These are phyloP conservation scores for Meyerozyma athensensis DNA, from an alignment of 1,139 yeast species.

Conservation along the genomic window DNA sequence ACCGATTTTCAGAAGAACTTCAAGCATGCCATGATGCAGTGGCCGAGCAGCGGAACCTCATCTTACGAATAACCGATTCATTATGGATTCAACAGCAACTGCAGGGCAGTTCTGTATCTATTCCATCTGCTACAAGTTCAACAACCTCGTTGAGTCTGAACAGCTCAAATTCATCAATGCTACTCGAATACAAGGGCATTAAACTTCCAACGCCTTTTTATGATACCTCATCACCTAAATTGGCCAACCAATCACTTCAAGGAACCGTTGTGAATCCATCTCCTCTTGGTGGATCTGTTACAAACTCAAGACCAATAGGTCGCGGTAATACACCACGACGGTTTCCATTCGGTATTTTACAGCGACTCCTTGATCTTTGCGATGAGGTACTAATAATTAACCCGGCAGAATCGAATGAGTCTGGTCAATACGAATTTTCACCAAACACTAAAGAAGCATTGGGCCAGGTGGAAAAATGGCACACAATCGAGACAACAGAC, in stretches of 20 bases:
- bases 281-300: background rate
- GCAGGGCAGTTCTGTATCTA: constrained; percentile 6
- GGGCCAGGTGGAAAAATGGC: constrained; percentile 49
- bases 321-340: constrained; percentile 15
- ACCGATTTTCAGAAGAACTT: constrained; percentile 75
- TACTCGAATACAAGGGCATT: constrained; percentile 56
- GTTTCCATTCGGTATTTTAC: constrained; percentile 68
- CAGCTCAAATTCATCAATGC: constrained; percentile 6
- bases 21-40: constrained; percentile 73
- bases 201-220: constrained; percentile 38
- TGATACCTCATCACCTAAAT: constrained; percentile 18
- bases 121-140: constrained; percentile 1
- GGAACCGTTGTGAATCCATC: constrained; percentile 9
- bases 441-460: constrained; percentile 72
- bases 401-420: constrained; percentile 44
- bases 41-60: constrained; percentile 62
- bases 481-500: constrained; percentile 55
- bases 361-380: constrained; percentile 60
- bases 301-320: background rate
- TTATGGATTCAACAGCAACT: constrained; percentile 22
- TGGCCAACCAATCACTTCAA: constrained; percentile 20
- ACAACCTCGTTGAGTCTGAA: background rate
- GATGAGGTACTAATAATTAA: constrained; percentile 74
- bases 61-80: constrained; percentile 43
- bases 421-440: constrained; percentile 44